Conservation (phyloP, 768 basidiomycete genomes). For the Tylopilus sp. region DNA sequence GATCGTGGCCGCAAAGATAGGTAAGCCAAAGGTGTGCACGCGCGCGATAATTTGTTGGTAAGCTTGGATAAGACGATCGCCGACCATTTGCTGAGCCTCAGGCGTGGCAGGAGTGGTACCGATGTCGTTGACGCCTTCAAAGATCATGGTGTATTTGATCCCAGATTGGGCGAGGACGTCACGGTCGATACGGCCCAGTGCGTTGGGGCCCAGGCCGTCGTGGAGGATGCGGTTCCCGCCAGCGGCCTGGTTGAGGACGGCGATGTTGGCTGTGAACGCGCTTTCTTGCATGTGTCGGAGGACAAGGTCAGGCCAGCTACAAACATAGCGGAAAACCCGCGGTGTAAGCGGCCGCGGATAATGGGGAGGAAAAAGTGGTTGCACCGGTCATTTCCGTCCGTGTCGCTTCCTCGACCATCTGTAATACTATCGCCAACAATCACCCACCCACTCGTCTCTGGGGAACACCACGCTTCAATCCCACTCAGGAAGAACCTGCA, state of each 20-base stretch:
- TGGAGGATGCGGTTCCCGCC: too few relatives aligned
- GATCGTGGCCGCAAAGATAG: conserved; percentile 7
- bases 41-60: neutral
- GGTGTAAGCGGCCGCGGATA: neutral
- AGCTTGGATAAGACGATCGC: neutral
- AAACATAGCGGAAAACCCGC: too few relatives aligned
- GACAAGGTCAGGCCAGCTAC: too few relatives aligned
- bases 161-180: conserved; percentile 3
- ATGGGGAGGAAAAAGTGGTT: neutral
- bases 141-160: conserved; percentile 7
- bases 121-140: conserved; percentile 11
- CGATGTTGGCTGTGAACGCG: too few relatives aligned
- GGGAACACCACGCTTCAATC: conserved; percentile 5
- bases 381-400: conserved; percentile 1
- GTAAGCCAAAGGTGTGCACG: neutral
- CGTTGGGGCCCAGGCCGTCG: neutral
- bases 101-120: neutral
- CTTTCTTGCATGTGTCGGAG: too few relatives aligned
- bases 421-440: conserved; percentile 7
- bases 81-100: too few relatives aligned
- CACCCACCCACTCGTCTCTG: neutral
- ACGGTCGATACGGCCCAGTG: neutral
- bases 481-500: conserved; percentile 2
- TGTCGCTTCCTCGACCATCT: conserved; percentile 1
- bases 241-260: too few relatives aligned